Evolutionary conservation across 164 flowering plant genomes (phyloP), one percentile per base, ranked within the genome.

Genomic region (Berberis thunbergii): DNA sequence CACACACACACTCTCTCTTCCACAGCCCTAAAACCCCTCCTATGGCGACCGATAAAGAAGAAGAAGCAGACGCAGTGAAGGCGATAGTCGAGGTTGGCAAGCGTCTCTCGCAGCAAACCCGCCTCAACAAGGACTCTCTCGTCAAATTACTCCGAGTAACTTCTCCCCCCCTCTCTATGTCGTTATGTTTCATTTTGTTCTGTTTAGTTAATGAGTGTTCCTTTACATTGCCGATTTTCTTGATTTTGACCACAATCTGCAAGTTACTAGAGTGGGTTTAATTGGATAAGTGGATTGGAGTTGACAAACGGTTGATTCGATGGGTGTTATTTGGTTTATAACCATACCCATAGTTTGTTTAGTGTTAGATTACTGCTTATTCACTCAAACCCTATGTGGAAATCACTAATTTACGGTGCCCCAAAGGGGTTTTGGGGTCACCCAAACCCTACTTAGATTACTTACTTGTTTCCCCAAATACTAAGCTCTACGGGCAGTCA

Each of bases 61-160:
- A 26, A 43, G 65, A 64, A 64, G 41, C 66, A 54, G 7, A 76
- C 1, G 67, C 79, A 52, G 71, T 75, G 72, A 78, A 74, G 62
- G 62, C 71, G 58, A 61, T 91, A 43, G 45, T 73, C 57, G 78
- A 78, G 6, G 69, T 91, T 67, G 98, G 89, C 54, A 63, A 76
- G 26, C 72, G 75, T 42, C 88, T 91, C 70, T 65, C 66, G 38
- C 63, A 66, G 49, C 77, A 77, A 64, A 41, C 80, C 65, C 89
- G 88, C 45, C 85, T 80, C 39, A 80, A 77, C 83, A 89, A 92
- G 66, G 93, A 81, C 64, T 66, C 70, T 42, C 77, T 92, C 52
- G 75, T 86, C 75, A 89, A 88, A 57, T 75, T 82, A 43, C 91
- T 92, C 74, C 70, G 79, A 55, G 98, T 89, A 73, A 54, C 38